These are phyloP conservation scores for Colletotrichum kahawae DNA, from an alignment of 2,329 filamentous ascomycete species.

Conservation along the genomic window DNA sequence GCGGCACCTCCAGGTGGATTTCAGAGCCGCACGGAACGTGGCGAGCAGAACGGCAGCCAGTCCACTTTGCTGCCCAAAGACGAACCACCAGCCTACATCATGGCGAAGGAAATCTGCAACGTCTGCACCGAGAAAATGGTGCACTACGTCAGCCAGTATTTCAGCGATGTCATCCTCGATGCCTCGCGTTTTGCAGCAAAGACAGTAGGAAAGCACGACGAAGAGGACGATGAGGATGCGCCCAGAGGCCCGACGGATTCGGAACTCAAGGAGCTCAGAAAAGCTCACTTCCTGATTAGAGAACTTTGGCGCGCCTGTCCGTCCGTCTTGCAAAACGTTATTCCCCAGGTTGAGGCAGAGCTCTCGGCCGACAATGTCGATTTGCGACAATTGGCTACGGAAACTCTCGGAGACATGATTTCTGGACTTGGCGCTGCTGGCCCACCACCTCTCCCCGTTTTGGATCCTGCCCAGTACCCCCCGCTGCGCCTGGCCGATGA, in stretches of 20 bases:
- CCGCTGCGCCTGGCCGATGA: conserved; percentile 70
- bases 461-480: conserved; percentile 89
- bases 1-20: conserved; percentile 72
- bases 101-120: conserved; percentile 95
- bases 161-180: conserved; percentile 94
- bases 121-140: conserved; percentile 92
- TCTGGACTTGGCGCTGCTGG: conserved; percentile 92
- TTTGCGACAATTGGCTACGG: conserved; percentile 84
- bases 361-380: conserved; percentile 88
- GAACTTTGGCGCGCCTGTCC: conserved; percentile 95
- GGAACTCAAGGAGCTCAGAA: conserved; percentile 85
- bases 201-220: conserved; percentile 61
- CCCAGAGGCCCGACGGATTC: conserved; percentile 74
- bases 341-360: conserved; percentile 92
- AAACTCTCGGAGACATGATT: conserved; percentile 94
- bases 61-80: conserved; percentile 85
- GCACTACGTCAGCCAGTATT: conserved; percentile 92
- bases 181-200: conserved; percentile 68
- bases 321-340: conserved; percentile 86
- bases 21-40: conserved; percentile 55
- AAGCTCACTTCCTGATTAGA: conserved; percentile 86
- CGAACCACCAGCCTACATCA: conserved; percentile 90
- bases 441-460: conserved; percentile 71
- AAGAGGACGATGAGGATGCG: conserved; percentile 68
- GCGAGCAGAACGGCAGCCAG: conserved; percentile 74